These are phyloP conservation scores for Ceratobasidium sp. DNA, from an alignment of 1,284 basidiomycete genomes.

Conservation along the genomic window DNA sequence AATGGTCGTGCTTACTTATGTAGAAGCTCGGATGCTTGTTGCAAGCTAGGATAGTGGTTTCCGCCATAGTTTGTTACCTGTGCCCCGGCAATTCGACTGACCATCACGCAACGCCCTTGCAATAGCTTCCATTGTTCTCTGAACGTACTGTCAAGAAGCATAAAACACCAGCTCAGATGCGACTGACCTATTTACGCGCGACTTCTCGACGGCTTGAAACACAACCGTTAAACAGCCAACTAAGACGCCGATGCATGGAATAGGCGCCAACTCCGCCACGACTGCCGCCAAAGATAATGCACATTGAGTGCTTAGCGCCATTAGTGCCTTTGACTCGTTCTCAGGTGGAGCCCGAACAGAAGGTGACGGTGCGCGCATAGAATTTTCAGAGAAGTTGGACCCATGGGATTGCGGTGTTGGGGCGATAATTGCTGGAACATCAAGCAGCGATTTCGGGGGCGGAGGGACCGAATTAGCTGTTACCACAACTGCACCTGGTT, in stretches of 20 bases:
- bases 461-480: too few relatives aligned
- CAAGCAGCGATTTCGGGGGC: too few relatives aligned
- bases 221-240: constrained; percentile 3
- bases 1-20: constrained; percentile 12
- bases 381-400: neutral
- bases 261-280: constrained; percentile 8
- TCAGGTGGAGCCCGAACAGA: neutral
- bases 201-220: constrained; percentile 17
- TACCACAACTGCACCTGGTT: too few relatives aligned
- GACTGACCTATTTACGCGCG: constrained; percentile 16
- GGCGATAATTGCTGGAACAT: too few relatives aligned
- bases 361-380: too few relatives aligned
- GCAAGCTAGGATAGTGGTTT: neutral
- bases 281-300: neutral
- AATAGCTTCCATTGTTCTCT: constrained; percentile 23
- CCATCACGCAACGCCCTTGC: constrained; percentile 30
- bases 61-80: constrained; percentile 24
- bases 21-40: neutral
- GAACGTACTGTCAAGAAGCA: neutral
- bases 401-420: too few relatives aligned
- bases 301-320: constrained; percentile 9
- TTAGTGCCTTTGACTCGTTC: constrained; percentile 4
- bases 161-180: neutral
- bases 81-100: constrained; percentile 13
- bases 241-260: constrained; percentile 15